phyloP scores from a whole-genome alignment of 352 stramenopile species.

The Blastocystis sp. region DNA sequence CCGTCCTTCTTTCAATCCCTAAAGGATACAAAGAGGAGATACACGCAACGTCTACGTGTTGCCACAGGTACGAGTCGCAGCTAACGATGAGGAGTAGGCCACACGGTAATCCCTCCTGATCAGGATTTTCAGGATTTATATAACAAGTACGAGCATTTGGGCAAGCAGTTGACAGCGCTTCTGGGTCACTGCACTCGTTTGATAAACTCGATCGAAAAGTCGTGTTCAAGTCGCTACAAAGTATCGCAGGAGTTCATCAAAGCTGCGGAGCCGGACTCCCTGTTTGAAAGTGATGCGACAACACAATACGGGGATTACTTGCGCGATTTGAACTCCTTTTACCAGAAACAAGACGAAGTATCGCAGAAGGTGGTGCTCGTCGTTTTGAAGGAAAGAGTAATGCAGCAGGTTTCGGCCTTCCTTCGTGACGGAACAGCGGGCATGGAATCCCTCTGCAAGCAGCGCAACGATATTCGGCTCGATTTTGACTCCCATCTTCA shows the following conservation, averaged over 20 bases:
- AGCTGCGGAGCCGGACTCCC: neutral
- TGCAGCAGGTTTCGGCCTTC: constrained; percentile 8
- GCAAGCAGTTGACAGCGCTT: constrained; percentile 9
- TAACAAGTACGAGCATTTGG: constrained; percentile 11
- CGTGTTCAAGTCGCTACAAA: constrained; percentile 18
- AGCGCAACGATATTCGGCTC: constrained; percentile 34
- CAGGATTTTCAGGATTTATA: constrained; percentile 21
- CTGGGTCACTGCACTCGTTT: constrained; percentile 10
- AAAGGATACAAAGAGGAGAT: constrained; percentile 46
- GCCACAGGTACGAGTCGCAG: constrained; percentile 34
- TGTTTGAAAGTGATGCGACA: neutral
- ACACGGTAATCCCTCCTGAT: neutral
- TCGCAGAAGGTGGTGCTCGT: neutral
- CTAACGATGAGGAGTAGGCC: too few relatives aligned
- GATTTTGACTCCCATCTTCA: constrained; percentile 66
- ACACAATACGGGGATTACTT: constrained; percentile 22
- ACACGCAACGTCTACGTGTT: constrained; percentile 38
- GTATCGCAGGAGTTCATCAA: neutral
- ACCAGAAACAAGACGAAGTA: constrained; percentile 11
- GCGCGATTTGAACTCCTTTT: constrained; percentile 14
- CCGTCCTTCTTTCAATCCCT: constrained; percentile 60
- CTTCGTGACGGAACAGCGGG: neutral
- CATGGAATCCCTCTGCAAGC: constrained; percentile 37
- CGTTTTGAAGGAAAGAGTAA: neutral
- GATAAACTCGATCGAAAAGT: constrained; percentile 34